Conservation (phyloP, 1,284 basidiomycete genomes). For the Melampsora abietis-canadensis region DNA sequence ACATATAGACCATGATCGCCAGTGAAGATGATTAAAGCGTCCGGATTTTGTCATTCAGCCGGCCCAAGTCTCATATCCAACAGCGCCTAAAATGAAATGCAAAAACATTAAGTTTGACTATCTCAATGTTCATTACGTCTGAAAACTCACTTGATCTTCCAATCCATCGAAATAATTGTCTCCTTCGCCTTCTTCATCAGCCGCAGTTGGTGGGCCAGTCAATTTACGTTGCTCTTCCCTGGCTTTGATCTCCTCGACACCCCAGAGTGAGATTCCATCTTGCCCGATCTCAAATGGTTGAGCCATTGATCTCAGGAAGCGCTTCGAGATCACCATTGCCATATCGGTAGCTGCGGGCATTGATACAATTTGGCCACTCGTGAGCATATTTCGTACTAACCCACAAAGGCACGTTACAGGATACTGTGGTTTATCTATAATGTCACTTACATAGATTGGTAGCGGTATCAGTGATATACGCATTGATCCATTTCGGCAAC, state of each 20-base stretch:
- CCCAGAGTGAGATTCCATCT: conserved; percentile 93
- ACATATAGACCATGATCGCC: too few relatives aligned
- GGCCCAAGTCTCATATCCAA: conserved; percentile 42
- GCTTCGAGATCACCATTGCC: conserved; percentile 89
- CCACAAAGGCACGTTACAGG: too few relatives aligned
- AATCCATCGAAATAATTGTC: conserved; percentile 45
- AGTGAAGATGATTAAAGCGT: background rate
- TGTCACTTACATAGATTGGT: conserved; percentile 69
- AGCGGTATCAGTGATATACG: conserved; percentile 95
- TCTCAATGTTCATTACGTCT: background rate
- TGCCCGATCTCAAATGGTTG: conserved; percentile 93
- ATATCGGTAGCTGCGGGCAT: conserved; percentile 72
- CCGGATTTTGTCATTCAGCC: background rate
- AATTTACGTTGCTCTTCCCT: conserved; percentile 73
- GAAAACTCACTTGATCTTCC: conserved; percentile 43
- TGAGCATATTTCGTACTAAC: too few relatives aligned
- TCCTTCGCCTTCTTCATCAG: conserved; percentile 27
- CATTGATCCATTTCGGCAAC: conserved; percentile 97
- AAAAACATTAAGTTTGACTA: background rate
- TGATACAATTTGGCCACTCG: background rate
- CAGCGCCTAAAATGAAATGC: conserved; percentile 6
- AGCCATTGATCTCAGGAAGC: conserved; percentile 96
- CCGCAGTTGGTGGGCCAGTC: conserved; percentile 41
- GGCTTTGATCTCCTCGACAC: conserved; percentile 74
- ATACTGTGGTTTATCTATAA: background rate